These are phyloP conservation scores for Chaetomium sp. DNA, from an alignment of 2,329 filamentous ascomycete species.

Conservation along the genomic window DNA sequence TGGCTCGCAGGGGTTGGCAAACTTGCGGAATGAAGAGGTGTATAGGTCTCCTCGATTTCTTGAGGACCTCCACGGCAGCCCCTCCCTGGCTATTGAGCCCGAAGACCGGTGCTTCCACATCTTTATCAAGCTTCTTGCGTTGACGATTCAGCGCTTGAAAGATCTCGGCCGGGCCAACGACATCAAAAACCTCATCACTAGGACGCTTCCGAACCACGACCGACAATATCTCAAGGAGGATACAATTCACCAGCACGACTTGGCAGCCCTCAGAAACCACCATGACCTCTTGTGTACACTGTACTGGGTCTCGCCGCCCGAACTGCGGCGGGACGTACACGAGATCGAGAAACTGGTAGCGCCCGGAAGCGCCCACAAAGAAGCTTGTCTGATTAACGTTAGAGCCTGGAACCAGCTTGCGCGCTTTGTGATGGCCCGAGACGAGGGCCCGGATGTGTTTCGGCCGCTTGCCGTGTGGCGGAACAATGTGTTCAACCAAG, in stretches of 20 bases:
- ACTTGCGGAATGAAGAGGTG: slow-evolving; percentile 59
- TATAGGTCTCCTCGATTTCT: slow-evolving; percentile 56
- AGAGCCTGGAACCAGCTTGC: slow-evolving; percentile 58
- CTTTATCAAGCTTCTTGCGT: slow-evolving; percentile 57
- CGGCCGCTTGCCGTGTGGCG: slow-evolving; percentile 51
- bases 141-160: slow-evolving; percentile 48
- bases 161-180: slow-evolving; percentile 46
- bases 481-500: slow-evolving; percentile 49
- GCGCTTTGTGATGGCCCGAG: slow-evolving; percentile 48
- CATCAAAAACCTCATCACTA: slow-evolving; percentile 53
- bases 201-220: slow-evolving; percentile 60
- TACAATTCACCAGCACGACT: slow-evolving; percentile 51
- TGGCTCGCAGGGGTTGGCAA: slow-evolving; percentile 52
- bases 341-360: slow-evolving; percentile 54
- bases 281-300: slow-evolving; percentile 62
- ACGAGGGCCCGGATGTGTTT: slow-evolving; percentile 36
- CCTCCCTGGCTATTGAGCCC: slow-evolving; percentile 43
- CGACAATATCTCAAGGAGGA: slow-evolving; percentile 59
- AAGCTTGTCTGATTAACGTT: slow-evolving; percentile 58
- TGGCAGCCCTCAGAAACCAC: slow-evolving; percentile 60
- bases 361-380: slow-evolving; percentile 56
- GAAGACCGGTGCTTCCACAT: slow-evolving; percentile 61
- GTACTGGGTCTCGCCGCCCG: slow-evolving; percentile 56
- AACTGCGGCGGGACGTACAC: slow-evolving; percentile 46
- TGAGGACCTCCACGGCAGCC: slow-evolving; percentile 43